Percentiles rank a stretch among this genome's conserved stretches.
phyloP scores from a whole-genome alignment of 108 stramenopile species.

The Cyclotella distinguenda region DNA sequence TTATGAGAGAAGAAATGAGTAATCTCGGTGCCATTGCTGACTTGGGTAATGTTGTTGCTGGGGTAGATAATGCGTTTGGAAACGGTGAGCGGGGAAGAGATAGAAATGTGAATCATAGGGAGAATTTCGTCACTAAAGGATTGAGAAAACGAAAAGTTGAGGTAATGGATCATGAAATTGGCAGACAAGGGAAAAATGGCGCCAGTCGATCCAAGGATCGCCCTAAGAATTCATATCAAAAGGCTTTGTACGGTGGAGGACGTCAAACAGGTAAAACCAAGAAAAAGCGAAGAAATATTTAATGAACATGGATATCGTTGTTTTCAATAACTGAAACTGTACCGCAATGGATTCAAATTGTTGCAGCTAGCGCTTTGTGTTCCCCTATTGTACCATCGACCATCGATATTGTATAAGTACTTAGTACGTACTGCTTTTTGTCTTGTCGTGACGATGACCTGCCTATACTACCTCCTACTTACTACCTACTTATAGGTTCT shows the following conservation, averaged over 20 bases:
- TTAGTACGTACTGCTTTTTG: too few species aligned
- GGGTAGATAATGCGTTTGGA: slow-evolving; percentile 62
- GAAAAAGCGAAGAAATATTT: too few species aligned
- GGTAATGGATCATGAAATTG: slow-evolving; percentile 24
- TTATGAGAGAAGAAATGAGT: slow-evolving; percentile 77
- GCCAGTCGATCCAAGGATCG: slow-evolving; percentile 6
- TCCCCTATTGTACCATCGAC: too few species aligned
- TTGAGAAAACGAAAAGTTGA: slow-evolving; percentile 58
- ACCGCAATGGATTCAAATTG: too few species aligned
- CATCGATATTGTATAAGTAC: too few species aligned
- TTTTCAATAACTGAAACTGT: too few species aligned
- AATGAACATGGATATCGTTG: too few species aligned
- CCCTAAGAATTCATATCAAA: slow-evolving; percentile 62
- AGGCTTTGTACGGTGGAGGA: slow-evolving; percentile 59
- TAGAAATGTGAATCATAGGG: slow-evolving; percentile 20
- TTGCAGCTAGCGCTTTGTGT: too few species aligned
- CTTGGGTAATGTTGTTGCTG: slow-evolving; percentile 65
- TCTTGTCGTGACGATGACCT: too few species aligned
- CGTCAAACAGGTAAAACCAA: not conserved
- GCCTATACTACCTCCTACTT: too few species aligned
- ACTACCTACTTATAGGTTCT: too few species aligned
- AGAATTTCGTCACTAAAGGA: slow-evolving; percentile 38
- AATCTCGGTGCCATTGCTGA: slow-evolving; percentile 81
- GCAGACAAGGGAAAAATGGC: slow-evolving; percentile 25
- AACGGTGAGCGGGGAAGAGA: slow-evolving; percentile 10